These are phyloP conservation scores for Fibroporia radiculosa DNA, from an alignment of 768 basidiomycete species.

Conservation along the genomic window DNA sequence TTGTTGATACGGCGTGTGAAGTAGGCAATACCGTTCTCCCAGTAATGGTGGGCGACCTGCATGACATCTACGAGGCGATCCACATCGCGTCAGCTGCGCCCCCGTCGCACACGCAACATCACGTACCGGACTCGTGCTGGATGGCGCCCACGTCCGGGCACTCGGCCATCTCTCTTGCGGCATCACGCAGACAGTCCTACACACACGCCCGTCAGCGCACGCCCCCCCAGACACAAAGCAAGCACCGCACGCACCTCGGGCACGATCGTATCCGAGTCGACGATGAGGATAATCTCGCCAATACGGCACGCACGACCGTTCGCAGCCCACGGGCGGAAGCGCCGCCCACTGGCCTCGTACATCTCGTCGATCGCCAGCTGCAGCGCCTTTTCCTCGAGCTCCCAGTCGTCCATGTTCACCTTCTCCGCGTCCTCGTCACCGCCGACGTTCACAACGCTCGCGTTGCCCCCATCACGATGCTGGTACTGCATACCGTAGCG, in stretches of 20 bases:
- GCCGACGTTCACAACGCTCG: conserved; percentile 26
- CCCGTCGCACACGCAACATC: not conserved
- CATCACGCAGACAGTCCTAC: conserved; percentile 43
- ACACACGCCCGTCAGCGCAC: conserved; percentile 2
- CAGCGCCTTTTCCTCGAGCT: conserved; percentile 42
- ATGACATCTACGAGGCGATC: conserved; percentile 37
- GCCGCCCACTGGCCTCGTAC: conserved; percentile 26
- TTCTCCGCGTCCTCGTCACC: conserved; percentile 13
- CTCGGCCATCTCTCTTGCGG: conserved; percentile 40
- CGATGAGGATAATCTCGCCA: conserved; percentile 38
- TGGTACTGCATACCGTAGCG: conserved; percentile 62
- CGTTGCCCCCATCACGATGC: conserved; percentile 57
- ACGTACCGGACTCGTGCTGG: conserved; percentile 39
- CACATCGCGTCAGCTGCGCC: conserved; percentile 18
- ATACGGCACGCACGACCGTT: conserved; percentile 36
- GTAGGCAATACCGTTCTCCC: conserved; percentile 39
- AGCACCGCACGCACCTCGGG: conserved; percentile 27
- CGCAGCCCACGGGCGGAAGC: conserved; percentile 25
- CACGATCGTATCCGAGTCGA: conserved; percentile 45
- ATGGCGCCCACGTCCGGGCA: conserved; percentile 44
- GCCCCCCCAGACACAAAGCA: not conserved
- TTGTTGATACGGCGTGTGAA: conserved; percentile 44
- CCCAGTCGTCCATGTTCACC: conserved; percentile 19
- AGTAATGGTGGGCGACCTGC: conserved; percentile 50
- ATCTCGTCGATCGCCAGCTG: conserved; percentile 46